Evolutionary conservation across 2,329 filamentous ascomycete species (phyloP), one percentile per base, ranked within the genome.

Genomic region (Boeremia exigua): DNA sequence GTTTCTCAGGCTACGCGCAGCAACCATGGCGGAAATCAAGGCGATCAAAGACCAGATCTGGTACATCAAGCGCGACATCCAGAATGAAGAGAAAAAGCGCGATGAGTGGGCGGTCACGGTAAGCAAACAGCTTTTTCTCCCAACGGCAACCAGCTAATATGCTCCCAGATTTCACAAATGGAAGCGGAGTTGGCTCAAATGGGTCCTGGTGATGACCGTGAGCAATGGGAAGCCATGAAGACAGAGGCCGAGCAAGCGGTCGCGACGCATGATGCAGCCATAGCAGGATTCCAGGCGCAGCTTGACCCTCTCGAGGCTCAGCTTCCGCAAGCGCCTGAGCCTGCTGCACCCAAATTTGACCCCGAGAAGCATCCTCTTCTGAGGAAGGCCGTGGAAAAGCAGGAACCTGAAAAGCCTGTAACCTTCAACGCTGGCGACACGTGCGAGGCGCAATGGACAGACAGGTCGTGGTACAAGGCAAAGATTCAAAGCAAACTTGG

Each of bases 401-500:
- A 56, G 11, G 70, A 73, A 56, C 65, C 69, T 7, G 70, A 63
- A 12, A 67, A 70, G 57, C 73, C 60, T 75, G 80, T 82, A 2
- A 82, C 82, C 9, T 96, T 93, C 78, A 86, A 89, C 54, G 91
- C 96, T 62, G 96, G 96, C 73, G 95, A 99, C 70, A 90, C 82
- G 29, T 90, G 97, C 49, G 82, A 95, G 75, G 95, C 94, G 42
- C 93, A 94, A 77, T 99, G 93, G 91, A 80, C 92, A 50, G 95
- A 99, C 77, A 92, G 90, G 70, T 85, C 85, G 23, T 97, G 93
- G 78, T 98, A 98, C 78, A 89, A 92, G 40, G 95, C 93, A 37
- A 88, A 91, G 69, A 96, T 99, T 75, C 94, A 92, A 47, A 93
- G 90, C 48, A 93, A 97, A 67, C 97, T 94, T 19, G 95, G 95